Evolutionary conservation across 176 grass and related monocot species (phyloP), one percentile per base, ranked within the genome.

Genomic region (Olyra latifolia): DNA sequence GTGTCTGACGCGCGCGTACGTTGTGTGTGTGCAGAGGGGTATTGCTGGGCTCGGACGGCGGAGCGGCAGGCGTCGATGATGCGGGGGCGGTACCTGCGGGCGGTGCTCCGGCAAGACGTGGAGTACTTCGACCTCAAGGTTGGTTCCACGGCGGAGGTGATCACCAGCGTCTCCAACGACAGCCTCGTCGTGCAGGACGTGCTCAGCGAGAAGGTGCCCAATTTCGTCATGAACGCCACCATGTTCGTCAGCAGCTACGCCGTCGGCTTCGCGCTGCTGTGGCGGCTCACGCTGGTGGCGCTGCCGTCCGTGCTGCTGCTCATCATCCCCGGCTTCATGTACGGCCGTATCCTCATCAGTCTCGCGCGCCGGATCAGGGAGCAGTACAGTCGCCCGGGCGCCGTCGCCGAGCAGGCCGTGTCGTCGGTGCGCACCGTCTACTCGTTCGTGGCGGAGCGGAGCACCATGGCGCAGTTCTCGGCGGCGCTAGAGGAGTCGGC

Each of bases 41-140:
- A 94, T 54, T 98, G 95, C 83, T 98, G 95, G 92, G 39, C 95
- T 48, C 81, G 92, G 45, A 98, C 95, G 46, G 95, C 82, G 23
- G 95, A 98, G 90, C 72, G 95, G 59, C 95, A 98, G 80, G 92
- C 95, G 50, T 98, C 95, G 83, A 73, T 80, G 82, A 98, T 98
- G 95, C 90, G 95, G 11, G 92, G 71, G 10, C 54, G 83, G 50
- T 98, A 98, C 74, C 92, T 98, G 3, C 75, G 74, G 23, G 95
- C 95, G 8, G 95, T 98, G 58, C 86, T 98, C 69, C 80, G 95
- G 79, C 95, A 98, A 73, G 95, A 98, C 80, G 88, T 95, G 43
- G 95, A 93, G 95, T 98, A 94, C 85, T 98, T 98, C 65, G 95
- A 98, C 81, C 87, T 98, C 43, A 94, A 91, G 71, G 89, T 74